Conservation (phyloP, 768 basidiomycete genomes). For the Suillus spraguei region DNA sequence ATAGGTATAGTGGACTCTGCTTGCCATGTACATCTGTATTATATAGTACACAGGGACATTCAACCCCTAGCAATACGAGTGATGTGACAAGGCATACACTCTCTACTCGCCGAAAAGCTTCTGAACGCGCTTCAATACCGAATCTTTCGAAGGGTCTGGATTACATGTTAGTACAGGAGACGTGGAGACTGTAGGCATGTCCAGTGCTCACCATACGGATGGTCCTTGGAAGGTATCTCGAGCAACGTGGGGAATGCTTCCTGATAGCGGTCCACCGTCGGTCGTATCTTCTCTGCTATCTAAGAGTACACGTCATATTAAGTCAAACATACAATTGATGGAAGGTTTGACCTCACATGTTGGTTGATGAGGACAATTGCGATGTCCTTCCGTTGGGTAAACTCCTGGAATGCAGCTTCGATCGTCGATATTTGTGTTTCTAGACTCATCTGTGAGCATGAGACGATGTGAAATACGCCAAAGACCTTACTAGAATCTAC, state of each 20-base stretch:
- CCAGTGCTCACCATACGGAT: constrained; percentile 82
- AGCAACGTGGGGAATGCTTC: constrained; percentile 96
- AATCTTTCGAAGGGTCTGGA: constrained; percentile 93
- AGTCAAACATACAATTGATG: constrained; percentile 11
- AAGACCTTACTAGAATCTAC: constrained; percentile 85
- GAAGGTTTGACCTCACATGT: constrained; percentile 62
- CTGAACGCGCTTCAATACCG: constrained; percentile 93
- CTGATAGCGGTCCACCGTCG: constrained; percentile 92
- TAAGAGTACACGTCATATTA: constrained; percentile 33
- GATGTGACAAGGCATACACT: constrained; percentile 10
- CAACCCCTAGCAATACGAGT: constrained; percentile 18
- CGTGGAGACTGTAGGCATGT: constrained; percentile 7
- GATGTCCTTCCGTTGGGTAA: constrained; percentile 91
- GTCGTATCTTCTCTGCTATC: constrained; percentile 97
- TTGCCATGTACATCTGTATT: constrained; percentile 25
- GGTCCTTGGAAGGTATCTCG: constrained; percentile 98
- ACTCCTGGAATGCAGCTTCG: constrained; percentile 92
- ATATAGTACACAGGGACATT: constrained; percentile 24
- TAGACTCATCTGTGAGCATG: constrained; percentile 34
- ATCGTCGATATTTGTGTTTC: constrained; percentile 92
- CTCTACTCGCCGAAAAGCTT: constrained; percentile 90
- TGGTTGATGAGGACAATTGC: constrained; percentile 98
- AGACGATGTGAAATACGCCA: background rate
- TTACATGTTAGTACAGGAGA: constrained; percentile 4
- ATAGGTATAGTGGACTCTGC: constrained; percentile 18